These are phyloP conservation scores for Entoloma clypeatum DNA, from an alignment of 1,284 basidiomycete species.

Conservation along the genomic window DNA sequence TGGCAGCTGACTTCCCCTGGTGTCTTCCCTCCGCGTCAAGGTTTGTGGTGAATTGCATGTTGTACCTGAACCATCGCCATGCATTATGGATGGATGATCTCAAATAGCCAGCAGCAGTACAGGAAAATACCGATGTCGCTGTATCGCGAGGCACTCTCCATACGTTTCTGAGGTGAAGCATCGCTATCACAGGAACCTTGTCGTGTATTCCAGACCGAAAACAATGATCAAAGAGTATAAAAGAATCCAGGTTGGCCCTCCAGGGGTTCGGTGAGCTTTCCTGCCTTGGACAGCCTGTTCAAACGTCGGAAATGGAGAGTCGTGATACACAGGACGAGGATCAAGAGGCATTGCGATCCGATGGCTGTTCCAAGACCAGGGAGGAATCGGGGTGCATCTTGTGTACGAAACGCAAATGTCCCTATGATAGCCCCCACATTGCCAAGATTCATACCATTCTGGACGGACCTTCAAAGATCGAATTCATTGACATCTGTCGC, in stretches of 20 bases:
- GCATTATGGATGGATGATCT: no score
- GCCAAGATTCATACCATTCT: constrained; percentile 39
- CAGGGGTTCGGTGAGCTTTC: constrained; percentile 31
- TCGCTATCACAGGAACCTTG: no score
- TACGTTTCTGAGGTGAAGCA: no score
- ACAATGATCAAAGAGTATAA: constrained; percentile 41
- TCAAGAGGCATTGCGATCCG: constrained; percentile 35
- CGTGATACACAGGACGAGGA: constrained; percentile 31
- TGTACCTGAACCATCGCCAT: no score
- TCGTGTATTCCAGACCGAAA: no score
- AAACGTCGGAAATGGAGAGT: constrained; percentile 33
- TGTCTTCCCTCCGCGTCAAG: no score
- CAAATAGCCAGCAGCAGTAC: no score
- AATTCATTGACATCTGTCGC: neutral
- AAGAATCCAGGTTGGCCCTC: constrained; percentile 40
- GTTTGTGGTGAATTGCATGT: no score
- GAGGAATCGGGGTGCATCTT: constrained; percentile 40
- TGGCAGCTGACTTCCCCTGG: no score
- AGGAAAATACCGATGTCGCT: no score
- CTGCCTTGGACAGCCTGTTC: constrained; percentile 34
- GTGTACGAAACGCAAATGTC: constrained; percentile 35
- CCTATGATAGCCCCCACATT: constrained; percentile 40
- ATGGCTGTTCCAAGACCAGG: constrained; percentile 40
- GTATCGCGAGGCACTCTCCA: no score
- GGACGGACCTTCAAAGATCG: constrained; percentile 31